Evolutionary conservation across 768 basidiomycete species (phyloP).

Genomic region (Pisolithus albus): DNA sequence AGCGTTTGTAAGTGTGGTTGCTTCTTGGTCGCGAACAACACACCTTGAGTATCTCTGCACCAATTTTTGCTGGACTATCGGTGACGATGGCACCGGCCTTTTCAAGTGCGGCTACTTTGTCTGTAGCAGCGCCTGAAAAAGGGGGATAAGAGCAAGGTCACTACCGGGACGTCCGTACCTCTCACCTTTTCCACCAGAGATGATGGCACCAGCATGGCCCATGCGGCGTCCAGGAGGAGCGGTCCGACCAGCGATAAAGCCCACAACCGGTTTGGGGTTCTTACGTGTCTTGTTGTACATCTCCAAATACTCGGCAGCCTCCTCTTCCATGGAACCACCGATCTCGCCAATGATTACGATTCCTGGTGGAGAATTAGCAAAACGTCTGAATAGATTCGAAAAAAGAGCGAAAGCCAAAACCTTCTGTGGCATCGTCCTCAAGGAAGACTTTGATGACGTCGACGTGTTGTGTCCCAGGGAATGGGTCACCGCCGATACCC

Average conservation of each 20-base stretch:
- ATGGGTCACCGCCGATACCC: constrained; percentile 96
- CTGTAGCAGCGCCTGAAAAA: constrained; percentile 69
- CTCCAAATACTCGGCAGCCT: constrained; percentile 94
- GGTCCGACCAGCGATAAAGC: constrained; percentile 96
- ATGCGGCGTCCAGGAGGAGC: constrained; percentile 97
- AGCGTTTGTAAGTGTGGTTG: constrained; percentile 4
- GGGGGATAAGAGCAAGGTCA: background rate
- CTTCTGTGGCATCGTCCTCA: constrained; percentile 89
- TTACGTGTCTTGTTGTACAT: constrained; percentile 83
- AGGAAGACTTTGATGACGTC: constrained; percentile 97
- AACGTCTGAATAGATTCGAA: background rate
- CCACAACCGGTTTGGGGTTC: constrained; percentile 91
- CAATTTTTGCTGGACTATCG: constrained; percentile 94
- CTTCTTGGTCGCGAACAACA: constrained; percentile 9
- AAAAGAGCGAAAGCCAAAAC: constrained; percentile 35
- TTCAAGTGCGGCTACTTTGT: constrained; percentile 89
- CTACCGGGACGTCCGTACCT: background rate
- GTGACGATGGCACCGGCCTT: constrained; percentile 91
- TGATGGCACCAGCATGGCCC: constrained; percentile 98
- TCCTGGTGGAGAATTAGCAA: constrained; percentile 38
- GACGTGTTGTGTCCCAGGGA: constrained; percentile 92
- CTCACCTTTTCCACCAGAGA: constrained; percentile 92
- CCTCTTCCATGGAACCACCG: constrained; percentile 98
- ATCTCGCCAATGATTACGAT: constrained; percentile 99
- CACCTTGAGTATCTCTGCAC: constrained; percentile 82